Evolutionary conservation across 768 basidiomycete genomes (phyloP).

Genomic region (Lenzites betulinus): DNA sequence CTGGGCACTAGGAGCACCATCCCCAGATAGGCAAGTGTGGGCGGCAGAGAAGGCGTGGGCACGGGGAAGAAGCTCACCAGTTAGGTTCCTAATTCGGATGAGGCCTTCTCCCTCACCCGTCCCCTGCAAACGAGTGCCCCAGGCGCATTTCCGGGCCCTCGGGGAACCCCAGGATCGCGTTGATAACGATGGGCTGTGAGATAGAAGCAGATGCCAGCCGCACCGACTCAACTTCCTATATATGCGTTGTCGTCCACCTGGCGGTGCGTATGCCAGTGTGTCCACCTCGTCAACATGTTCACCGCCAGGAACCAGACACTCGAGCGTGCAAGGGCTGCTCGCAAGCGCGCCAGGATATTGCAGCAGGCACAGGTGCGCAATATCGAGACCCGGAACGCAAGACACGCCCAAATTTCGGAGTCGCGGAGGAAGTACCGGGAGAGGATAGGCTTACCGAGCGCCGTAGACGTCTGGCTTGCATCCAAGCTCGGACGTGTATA

Average conservation of each 20-base stretch:
- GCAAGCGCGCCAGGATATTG: neutral
- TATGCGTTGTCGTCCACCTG: neutral
- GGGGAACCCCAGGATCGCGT: constrained; percentile 10
- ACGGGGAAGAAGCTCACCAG: constrained; percentile 5
- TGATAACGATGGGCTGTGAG: constrained; percentile 11
- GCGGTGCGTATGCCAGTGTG: neutral
- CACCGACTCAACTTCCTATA: constrained; percentile 4
- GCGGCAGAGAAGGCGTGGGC: neutral
- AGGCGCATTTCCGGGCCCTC: neutral
- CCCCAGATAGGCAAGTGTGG: constrained; percentile 9
- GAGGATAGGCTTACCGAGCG: constrained; percentile 2
- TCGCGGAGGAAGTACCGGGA: neutral
- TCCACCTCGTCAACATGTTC: neutral
- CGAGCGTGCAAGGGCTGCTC: neutral
- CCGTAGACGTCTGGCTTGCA: constrained; percentile 18
- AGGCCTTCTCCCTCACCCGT: neutral
- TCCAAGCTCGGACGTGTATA: neutral
- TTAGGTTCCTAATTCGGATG: constrained; percentile 11
- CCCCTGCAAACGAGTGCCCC: neutral
- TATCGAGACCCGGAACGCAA: no score
- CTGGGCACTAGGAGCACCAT: neutral
- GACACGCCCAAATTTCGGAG: neutral
- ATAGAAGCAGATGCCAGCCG: constrained; percentile 10
- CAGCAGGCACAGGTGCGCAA: neutral
- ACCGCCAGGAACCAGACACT: neutral